Conservation (phyloP, 257 asterid species). For the Sherardia arvensis region DNA sequence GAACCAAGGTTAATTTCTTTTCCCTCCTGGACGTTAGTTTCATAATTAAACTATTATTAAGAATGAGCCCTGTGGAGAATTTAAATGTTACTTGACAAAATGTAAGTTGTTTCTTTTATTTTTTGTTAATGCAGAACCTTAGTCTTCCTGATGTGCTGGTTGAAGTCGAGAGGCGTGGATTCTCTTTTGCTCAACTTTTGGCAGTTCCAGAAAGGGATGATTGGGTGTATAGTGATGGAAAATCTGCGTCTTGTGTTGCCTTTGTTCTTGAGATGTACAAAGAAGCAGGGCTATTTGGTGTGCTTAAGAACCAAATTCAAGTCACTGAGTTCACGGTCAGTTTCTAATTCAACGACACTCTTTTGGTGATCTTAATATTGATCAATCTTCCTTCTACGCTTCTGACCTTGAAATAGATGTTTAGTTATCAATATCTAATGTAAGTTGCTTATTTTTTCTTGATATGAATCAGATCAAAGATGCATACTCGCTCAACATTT, state of each 20-base stretch:
- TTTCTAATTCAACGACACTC: slow-evolving; percentile 7
- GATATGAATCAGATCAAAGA: slow-evolving; percentile 77
- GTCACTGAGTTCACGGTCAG: slow-evolving; percentile 95
- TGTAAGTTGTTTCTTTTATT: background rate
- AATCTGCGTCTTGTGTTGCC: slow-evolving; percentile 88
- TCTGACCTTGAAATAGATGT: background rate
- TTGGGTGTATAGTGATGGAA: slow-evolving; percentile 81
- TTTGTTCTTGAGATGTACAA: slow-evolving; percentile 80
- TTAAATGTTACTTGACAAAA: too few relatives aligned
- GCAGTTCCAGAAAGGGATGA: slow-evolving; percentile 80
- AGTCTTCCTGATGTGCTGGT: slow-evolving; percentile 69
- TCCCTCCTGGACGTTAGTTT: background rate
- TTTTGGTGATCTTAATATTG: background rate
- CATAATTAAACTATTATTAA: background rate
- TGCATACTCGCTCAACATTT: slow-evolving; percentile 65
- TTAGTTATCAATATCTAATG: background rate
- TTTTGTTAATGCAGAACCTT: slow-evolving; percentile 43
- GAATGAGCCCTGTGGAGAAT: background rate
- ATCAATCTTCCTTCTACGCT: background rate
- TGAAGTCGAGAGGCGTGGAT: slow-evolving; percentile 79
- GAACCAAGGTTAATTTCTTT: slow-evolving; percentile 57
- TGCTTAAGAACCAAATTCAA: slow-evolving; percentile 58
- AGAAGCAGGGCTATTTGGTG: slow-evolving; percentile 81
- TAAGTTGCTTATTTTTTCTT: background rate
- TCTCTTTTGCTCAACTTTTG: slow-evolving; percentile 72